Base-by-base conservation (phyloP, 2,329 filamentous ascomycete species). In the Keithomyces neogunnii region DNA sequence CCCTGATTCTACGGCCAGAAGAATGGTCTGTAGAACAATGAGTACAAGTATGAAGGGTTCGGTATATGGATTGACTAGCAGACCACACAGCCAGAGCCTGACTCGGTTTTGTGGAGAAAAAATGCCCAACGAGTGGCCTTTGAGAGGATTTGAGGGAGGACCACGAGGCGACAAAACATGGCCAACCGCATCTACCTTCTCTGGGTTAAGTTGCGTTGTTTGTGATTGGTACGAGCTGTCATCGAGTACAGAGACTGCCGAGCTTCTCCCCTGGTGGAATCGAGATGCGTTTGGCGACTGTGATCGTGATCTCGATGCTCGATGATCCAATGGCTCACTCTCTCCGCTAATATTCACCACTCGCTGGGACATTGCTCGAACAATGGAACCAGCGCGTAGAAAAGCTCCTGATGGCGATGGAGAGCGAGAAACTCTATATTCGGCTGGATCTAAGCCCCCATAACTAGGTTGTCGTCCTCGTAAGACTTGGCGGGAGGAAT, bases 311-410 rank as follows among this genome's bases (percentile, higher is more conserved):
- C 81, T 76, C 42, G 81, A 77, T 29, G 84, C 76, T 48, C 81
- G 83, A 55, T 86, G 83, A 65, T 96, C 89, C 13, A 91, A 76
- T 26, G 88, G 73, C 60, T 96, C 89, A 4, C 85, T 86, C 62
- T 97, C 93, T 64, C 95, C 95, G 69, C 90, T 96, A 60, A 99
- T 81, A 63, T 97, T 97, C 63, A 99, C 93, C 51, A 99, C 91
- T 73, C 93, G 89, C 71, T 96, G 91, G 33, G 95, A 97, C 83
- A 99, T 95, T 55, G 82, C 82, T 57, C 86, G 81, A 68, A 91
- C 81, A 60, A 90, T 88, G 7, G 86, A 88, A 44, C 86, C 81
- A 54, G 87, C 86, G 59, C 82, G 77, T 29, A 78, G 80, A 49
- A 91, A 67, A 19, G 86, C 85, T 30, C 79, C 80, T 9, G 81